Base-by-base conservation (phyloP, 371 early-diverging fungal genomes). In the Saksenaea oblongispora region DNA sequence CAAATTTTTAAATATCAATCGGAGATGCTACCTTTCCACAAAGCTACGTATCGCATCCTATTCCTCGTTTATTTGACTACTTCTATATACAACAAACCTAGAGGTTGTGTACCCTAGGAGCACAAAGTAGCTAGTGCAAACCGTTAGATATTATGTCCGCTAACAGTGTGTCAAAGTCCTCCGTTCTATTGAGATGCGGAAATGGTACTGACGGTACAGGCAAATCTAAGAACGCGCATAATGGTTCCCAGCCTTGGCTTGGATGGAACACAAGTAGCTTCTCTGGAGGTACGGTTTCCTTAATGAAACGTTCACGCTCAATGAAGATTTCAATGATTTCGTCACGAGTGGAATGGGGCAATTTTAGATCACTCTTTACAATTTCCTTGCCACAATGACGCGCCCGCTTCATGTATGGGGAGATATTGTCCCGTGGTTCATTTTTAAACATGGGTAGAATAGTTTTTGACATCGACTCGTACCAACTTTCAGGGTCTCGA, bases 151-250 rank as follows among this genome's bases (percentile, higher is more conserved):
- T 5, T 22, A 9, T 9, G 9, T 47, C 9, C 3, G n/a, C n/a
- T n/a, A 47, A 2, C 11, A 47, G 0, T 18, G 51, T 17, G 22
- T 8, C n/a, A 9, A 60, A 65, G 3, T 65, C 42, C 17, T 65
- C 47, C 13, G 60, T 54, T 17, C 35, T 39, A 41, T 66, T 66
- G 17, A 54, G 13, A 28, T 39, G 24, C 18, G 63, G 67, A 22
- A 62, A 67, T 14, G 59, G 61, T 10, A 34, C 37, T 14, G 26
- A 41, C 11, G 64, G 64, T 9, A 64, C 41, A 47, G 58, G 54
- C 36, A 64, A 55, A 34, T 54, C 61, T 14, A 69, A 47, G 34
- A 69, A 69, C 27, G 47, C 28, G 58, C 64, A 69, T 5, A 69
- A n/a, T 5, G 37, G 15, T 13, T 60, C 61, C 69, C 69, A 69